phyloP scores from a whole-genome alignment of 352 stramenopile genomes.

The Phytophthora agathidicida region DNA sequence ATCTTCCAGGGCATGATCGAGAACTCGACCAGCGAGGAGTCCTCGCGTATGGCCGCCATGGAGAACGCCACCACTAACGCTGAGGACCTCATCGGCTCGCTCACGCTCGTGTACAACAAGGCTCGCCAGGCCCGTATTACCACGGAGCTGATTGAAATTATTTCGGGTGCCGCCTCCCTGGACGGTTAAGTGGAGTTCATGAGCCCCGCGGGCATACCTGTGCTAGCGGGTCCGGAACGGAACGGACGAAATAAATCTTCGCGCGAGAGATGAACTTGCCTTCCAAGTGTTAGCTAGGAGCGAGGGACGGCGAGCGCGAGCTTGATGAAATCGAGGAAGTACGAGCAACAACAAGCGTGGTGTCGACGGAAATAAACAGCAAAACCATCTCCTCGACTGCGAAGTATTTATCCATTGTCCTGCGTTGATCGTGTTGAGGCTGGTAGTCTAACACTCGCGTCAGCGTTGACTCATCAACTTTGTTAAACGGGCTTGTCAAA shows the following conservation, averaged over 20 bases:
- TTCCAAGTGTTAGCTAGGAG: slow-evolving; percentile 32
- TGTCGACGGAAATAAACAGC: slow-evolving; percentile 47
- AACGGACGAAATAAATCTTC: slow-evolving; percentile 29
- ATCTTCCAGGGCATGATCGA: slow-evolving; percentile 98
- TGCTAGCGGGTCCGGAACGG: slow-evolving; percentile 18
- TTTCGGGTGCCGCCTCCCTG: slow-evolving; percentile 96
- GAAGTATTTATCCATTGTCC: not conserved
- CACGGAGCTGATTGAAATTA: slow-evolving; percentile 98
- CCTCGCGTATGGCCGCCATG: slow-evolving; percentile 99
- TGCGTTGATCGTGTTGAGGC: not conserved
- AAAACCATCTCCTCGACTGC: slow-evolving; percentile 34
- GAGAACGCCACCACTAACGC: slow-evolving; percentile 99
- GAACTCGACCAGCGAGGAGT: slow-evolving; percentile 97
- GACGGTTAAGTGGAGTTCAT: slow-evolving; percentile 75
- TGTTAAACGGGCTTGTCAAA: too few relatives aligned
- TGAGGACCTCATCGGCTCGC: slow-evolving; percentile 96
- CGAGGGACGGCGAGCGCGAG: slow-evolving; percentile 17
- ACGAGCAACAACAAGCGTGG: slow-evolving; percentile 33
- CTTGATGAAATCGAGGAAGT: slow-evolving; percentile 32
- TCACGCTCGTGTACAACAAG: slow-evolving; percentile 92
- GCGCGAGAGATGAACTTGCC: slow-evolving; percentile 21
- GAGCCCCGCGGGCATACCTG: slow-evolving; percentile 12
- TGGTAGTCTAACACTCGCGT: too few relatives aligned
- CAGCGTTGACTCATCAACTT: too few relatives aligned
- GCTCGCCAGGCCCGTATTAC: slow-evolving; percentile 96